A percentile compares a stretch with the other conserved stretches of the same genome.
Conservation (phyloP, 1,139 yeast species). For the Suhomyces yuchorum region DNA sequence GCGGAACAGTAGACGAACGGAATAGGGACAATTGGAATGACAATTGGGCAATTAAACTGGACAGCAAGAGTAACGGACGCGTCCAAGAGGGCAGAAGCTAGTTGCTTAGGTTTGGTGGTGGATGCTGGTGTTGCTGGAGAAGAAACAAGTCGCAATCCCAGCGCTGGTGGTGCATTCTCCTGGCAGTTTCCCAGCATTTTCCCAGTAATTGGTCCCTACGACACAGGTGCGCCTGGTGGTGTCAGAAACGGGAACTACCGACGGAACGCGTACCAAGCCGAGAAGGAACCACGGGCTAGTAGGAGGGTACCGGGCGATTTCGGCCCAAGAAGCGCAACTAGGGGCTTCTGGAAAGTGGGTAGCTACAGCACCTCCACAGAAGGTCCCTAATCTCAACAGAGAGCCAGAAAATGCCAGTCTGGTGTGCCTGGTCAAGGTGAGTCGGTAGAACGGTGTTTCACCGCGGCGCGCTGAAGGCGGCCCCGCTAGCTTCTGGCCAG, state of each 20-base stretch:
- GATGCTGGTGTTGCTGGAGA: too few relatives aligned
- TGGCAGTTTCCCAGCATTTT: too few relatives aligned
- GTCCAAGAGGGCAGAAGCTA: neutral
- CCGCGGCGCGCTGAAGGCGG: neutral
- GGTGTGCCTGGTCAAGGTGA: too few relatives aligned
- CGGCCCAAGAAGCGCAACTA: neutral
- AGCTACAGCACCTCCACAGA: too few relatives aligned
- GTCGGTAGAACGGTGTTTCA: too few relatives aligned
- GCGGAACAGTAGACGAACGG: constrained; percentile 3
- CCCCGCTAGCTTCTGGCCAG: neutral
- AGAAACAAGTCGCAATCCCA: too few relatives aligned
- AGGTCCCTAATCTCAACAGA: too few relatives aligned
- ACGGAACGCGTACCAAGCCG: neutral
- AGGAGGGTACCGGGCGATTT: neutral
- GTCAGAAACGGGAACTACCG: neutral
- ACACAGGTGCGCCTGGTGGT: neutral
- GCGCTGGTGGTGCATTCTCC: too few relatives aligned
- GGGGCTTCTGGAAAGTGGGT: too few relatives aligned
- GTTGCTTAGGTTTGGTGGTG: too few relatives aligned
- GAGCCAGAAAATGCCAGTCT: too few relatives aligned
- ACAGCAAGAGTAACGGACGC: neutral
- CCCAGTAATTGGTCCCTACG: neutral
- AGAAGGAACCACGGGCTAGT: neutral
- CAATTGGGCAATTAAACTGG: neutral
- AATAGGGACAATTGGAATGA: neutral